Evolutionary conservation across 352 stramenopile species (phyloP).

Genomic region (Pythium sp.): DNA sequence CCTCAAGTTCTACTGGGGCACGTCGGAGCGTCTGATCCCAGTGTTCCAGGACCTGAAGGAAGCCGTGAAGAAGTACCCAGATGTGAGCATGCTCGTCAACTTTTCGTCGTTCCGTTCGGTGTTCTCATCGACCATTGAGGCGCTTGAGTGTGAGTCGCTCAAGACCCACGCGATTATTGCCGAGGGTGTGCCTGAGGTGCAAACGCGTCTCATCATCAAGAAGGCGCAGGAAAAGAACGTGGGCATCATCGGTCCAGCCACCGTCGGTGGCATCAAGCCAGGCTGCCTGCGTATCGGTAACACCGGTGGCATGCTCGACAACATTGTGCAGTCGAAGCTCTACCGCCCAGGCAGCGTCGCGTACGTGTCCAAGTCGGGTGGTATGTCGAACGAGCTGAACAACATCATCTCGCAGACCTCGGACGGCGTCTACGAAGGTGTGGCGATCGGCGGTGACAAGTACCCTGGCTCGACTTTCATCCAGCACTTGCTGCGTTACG

Average conservation of each 20-base stretch:
- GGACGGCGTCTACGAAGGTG: conserved; percentile 95
- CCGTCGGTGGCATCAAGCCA: conserved; percentile 96
- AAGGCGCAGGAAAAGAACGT: conserved; percentile 89
- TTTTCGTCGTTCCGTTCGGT: conserved; percentile 97
- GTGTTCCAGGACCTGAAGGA: conserved; percentile 91
- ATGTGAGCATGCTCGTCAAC: conserved; percentile 95
- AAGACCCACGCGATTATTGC: conserved; percentile 98
- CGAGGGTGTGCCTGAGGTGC: conserved; percentile 94
- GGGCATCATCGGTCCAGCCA: conserved; percentile 94
- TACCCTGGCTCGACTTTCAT: conserved; percentile 97
- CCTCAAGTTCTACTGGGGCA: conserved; percentile 97
- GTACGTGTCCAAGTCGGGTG: conserved; percentile 96
- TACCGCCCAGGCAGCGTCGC: conserved; percentile 94
- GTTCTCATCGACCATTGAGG: conserved; percentile 94
- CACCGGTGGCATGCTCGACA: conserved; percentile 97
- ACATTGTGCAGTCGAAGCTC: conserved; percentile 97
- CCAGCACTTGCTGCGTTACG: conserved; percentile 95
- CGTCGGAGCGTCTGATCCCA: conserved; percentile 91
- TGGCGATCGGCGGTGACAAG: conserved; percentile 94
- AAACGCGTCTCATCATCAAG: conserved; percentile 95
- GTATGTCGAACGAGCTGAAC: conserved; percentile 98
- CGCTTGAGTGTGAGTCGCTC: conserved; percentile 90
- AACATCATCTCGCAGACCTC: conserved; percentile 97
- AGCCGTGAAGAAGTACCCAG: conserved; percentile 90
- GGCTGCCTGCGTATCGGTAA: conserved; percentile 97